phyloP scores from a whole-genome alignment of 2,329 filamentous ascomycete genomes.

The Penicillium sp. region DNA sequence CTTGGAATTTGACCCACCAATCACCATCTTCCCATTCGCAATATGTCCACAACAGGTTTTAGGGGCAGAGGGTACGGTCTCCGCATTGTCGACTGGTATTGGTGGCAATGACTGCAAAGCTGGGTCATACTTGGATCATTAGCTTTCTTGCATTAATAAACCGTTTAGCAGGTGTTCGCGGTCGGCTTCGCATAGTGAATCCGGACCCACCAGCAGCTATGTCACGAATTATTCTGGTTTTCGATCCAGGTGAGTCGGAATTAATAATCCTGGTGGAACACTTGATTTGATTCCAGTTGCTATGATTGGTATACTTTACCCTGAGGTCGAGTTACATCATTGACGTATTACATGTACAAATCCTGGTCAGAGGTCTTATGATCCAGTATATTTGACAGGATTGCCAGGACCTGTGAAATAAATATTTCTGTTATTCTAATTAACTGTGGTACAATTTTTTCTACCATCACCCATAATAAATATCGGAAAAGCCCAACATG shows the following conservation, averaged over 20 bases:
- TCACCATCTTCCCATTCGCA: conserved; percentile 2
- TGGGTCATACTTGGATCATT: conserved; percentile 14
- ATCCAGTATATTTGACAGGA: not conserved
- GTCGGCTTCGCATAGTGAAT: not conserved
- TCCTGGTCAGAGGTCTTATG: not conserved
- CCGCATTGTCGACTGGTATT: not conserved
- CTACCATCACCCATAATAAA: too few species aligned
- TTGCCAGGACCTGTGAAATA: not conserved
- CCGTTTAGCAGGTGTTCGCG: too few species aligned
- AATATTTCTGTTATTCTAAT: too few species aligned
- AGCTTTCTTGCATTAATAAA: not conserved
- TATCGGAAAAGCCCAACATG: conserved; percentile 10
- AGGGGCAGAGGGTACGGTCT: not conserved
- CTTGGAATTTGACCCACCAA: conserved; percentile 1
- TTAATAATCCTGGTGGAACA: not conserved
- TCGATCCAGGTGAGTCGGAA: not conserved
- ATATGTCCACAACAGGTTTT: conserved; percentile 6
- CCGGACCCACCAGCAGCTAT: not conserved
- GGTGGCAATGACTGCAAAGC: conserved; percentile 3
- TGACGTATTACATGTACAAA: not conserved
- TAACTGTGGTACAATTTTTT: not conserved
- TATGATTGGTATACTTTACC: not conserved
- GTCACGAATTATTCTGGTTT: not conserved
- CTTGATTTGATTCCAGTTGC: not conserved
- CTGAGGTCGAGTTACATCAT: conserved; percentile 16